Percentiles rank a stretch among this genome's conserved stretches.
phyloP scores from a whole-genome alignment of 352 stramenopile genomes.

The Globisporangium perplexum region DNA sequence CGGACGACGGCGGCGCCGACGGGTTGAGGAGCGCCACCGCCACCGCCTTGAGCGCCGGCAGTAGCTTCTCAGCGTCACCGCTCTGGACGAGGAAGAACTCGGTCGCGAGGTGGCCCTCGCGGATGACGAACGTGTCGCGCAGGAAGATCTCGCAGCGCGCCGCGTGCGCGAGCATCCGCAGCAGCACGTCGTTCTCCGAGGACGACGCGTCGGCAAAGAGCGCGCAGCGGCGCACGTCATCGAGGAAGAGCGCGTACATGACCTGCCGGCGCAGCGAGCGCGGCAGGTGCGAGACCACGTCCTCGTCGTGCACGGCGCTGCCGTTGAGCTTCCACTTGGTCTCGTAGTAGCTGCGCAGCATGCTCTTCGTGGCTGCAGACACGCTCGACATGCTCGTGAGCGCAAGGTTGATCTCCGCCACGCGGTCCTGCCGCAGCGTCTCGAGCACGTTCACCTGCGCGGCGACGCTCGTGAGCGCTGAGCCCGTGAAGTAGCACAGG shows the following conservation, averaged over 20 bases:
- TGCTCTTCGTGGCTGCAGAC: conserved; percentile 39
- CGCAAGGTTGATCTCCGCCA: conserved; percentile 59
- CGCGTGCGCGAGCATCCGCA: conserved; percentile 24
- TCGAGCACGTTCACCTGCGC: conserved; percentile 42
- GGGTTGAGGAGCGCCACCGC: conserved; percentile 1
- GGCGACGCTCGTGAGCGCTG: conserved; percentile 48
- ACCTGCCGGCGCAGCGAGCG: conserved; percentile 34
- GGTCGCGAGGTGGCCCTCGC: conserved; percentile 46
- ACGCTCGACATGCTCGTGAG: conserved; percentile 39
- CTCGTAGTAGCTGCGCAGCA: conserved; percentile 57
- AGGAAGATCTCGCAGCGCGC: conserved; percentile 57
- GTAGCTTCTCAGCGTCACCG: conserved; percentile 49
- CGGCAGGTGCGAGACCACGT: conserved; percentile 43
- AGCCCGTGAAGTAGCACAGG: conserved; percentile 69
- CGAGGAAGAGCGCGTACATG: conserved; percentile 23
- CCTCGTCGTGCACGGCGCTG: conserved; percentile 42
- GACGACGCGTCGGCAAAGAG: conserved; percentile 18
- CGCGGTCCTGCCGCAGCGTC: conserved; percentile 38
- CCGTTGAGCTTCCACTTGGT: conserved; percentile 74
- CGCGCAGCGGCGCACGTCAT: conserved; percentile 26
- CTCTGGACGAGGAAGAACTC: conserved; percentile 69
- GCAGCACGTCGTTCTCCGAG: conserved; percentile 12
- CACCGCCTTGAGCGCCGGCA: conserved; percentile 23
- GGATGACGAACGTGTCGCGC: conserved; percentile 42
- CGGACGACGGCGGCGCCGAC: not conserved